Evolutionary conservation across 495 filamentous ascomycete genomes (phyloP).

Genomic region (Sordaria brevicollis): DNA sequence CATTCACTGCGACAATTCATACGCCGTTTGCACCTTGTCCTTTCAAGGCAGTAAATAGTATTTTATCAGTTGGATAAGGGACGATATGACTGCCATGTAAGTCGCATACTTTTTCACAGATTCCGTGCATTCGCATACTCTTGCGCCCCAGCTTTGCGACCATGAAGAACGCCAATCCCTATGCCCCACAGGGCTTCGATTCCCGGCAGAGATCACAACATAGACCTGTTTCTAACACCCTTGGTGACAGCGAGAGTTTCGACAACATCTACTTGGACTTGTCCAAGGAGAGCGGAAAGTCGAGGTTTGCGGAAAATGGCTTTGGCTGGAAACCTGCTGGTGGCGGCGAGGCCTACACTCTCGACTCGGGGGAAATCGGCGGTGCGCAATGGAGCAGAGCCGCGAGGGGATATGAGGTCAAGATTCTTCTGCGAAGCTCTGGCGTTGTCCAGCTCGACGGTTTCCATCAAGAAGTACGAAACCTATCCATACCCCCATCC

Average conservation of each 20-base stretch:
- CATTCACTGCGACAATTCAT: not conserved
- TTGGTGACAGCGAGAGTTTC: slow-evolving; percentile 63
- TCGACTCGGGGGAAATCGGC: slow-evolving; percentile 71
- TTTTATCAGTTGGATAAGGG: not conserved
- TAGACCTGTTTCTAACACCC: not conserved
- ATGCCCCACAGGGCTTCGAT: not conserved
- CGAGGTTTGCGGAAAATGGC: slow-evolving; percentile 84
- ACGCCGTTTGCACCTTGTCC: not conserved
- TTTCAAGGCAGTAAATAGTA: no score
- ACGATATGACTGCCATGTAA: not conserved
- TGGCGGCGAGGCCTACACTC: slow-evolving; percentile 83
- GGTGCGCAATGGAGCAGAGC: slow-evolving; percentile 93
- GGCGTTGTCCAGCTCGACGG: slow-evolving; percentile 91
- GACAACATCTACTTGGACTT: slow-evolving; percentile 93
- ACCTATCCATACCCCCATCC: not conserved
- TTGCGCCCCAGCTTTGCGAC: not conserved
- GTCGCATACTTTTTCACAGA: not conserved
- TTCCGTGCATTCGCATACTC: not conserved
- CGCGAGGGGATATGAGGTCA: slow-evolving; percentile 84
- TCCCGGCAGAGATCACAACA: not conserved
- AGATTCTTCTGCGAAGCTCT: slow-evolving; percentile 70
- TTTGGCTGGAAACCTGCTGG: slow-evolving; percentile 86
- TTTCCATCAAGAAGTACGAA: slow-evolving; percentile 73
- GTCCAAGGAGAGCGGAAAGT: slow-evolving; percentile 80
- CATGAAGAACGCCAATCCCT: not conserved